Evolutionary conservation across 305 asterid species (phyloP).

Genomic region (Solanum hybrid): DNA sequence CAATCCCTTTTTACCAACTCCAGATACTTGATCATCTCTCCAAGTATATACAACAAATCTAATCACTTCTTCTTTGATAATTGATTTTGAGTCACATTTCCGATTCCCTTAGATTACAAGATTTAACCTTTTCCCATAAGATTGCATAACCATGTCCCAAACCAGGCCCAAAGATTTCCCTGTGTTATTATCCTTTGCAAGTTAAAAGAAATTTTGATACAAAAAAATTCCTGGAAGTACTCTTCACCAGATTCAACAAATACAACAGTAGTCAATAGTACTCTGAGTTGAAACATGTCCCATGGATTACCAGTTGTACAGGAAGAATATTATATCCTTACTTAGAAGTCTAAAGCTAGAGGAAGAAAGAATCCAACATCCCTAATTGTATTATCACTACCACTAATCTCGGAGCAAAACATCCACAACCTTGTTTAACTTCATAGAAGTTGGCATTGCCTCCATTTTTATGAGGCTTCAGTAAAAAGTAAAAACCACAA

Average conservation of each 20-base stretch:
- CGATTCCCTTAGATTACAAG: not conserved
- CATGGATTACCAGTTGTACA: not conserved
- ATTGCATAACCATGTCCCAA: not conserved
- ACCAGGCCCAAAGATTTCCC: not conserved
- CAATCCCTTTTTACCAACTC: not conserved
- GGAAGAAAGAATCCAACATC: not conserved
- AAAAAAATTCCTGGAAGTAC: not conserved
- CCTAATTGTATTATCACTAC: not conserved
- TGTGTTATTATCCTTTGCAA: not conserved
- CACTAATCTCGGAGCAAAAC: not conserved
- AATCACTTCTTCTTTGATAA: not conserved
- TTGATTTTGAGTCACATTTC: not conserved
- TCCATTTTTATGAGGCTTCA: not conserved
- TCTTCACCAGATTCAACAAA: not conserved
- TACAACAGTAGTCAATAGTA: not conserved
- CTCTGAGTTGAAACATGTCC: not conserved
- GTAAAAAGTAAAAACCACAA: not conserved
- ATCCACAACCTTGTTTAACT: not conserved
- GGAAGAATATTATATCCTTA: not conserved
- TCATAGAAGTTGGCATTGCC: not conserved
- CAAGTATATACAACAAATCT: not conserved
- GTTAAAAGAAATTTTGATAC: not conserved
- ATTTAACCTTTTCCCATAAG: not conserved
- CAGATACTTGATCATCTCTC: not conserved
- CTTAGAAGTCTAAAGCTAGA: not conserved